These are phyloP conservation scores for Juglanconis sp. DNA, from an alignment of 2,329 filamentous ascomycete species.

Conservation along the genomic window DNA sequence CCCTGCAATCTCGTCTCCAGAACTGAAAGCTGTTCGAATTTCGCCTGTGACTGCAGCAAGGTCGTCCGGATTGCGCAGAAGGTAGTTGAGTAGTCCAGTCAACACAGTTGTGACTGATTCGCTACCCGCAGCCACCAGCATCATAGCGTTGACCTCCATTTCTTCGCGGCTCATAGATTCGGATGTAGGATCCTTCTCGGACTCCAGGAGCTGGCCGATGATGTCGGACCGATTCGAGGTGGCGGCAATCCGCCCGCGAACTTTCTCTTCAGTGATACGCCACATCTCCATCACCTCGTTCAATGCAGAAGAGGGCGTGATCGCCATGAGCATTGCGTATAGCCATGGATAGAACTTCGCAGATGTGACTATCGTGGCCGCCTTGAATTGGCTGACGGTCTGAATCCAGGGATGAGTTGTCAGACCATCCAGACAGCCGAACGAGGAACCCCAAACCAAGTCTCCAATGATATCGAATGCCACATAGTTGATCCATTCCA, in stretches of 20 bases:
- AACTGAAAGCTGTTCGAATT: neutral
- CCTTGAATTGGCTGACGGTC: constrained; percentile 7
- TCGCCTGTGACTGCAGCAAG: constrained; percentile 4
- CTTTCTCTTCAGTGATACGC: constrained; percentile 7
- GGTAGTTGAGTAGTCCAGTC: constrained; percentile 4
- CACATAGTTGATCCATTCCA: constrained; percentile 8
- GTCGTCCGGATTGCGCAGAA: constrained; percentile 2
- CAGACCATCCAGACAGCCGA: constrained; percentile 4
- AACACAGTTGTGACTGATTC: constrained; percentile 11
- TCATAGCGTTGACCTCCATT: constrained; percentile 11
- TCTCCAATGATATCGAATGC: constrained; percentile 11
- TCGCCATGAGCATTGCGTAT: constrained; percentile 1
- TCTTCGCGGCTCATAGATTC: constrained; percentile 6
- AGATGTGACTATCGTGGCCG: constrained; percentile 2
- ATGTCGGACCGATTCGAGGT: neutral
- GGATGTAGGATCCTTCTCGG: neutral
- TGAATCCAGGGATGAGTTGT: constrained; percentile 7
- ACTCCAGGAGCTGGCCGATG: constrained; percentile 1
- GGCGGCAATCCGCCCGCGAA: constrained; percentile 1
- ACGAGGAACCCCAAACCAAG: constrained; percentile 4
- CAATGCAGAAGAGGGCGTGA: constrained; percentile 5
- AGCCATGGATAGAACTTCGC: constrained; percentile 6
- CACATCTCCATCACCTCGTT: constrained; percentile 8
- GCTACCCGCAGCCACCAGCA: constrained; percentile 7
- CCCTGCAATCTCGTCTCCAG: neutral